A percentile compares a stretch with the other conserved stretches of the same genome.
Evolutionary conservation across 352 stramenopile species (phyloP).

Genomic region (Phytophthora colocasiae): DNA sequence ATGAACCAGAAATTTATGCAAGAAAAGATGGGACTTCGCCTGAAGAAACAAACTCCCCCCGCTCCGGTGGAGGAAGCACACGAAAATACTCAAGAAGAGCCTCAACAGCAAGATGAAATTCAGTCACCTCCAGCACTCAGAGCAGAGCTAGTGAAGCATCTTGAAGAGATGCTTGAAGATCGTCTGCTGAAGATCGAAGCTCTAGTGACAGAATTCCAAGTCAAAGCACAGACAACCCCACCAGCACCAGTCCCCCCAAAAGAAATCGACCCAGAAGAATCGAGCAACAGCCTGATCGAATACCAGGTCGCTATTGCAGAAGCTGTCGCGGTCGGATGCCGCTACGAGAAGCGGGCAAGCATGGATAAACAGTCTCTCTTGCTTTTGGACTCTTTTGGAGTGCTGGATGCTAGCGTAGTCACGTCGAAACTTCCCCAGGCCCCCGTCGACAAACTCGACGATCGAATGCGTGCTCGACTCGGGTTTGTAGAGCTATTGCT

Average conservation of each 20-base stretch:
- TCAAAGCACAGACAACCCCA: background rate
- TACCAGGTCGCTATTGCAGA: conserved; percentile 35
- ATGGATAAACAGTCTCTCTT: conserved; percentile 2
- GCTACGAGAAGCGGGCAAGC: conserved; percentile 16
- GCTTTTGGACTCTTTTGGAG: conserved; percentile 24
- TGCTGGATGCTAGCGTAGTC: conserved; percentile 16
- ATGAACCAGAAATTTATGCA: conserved; percentile 61
- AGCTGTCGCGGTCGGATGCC: conserved; percentile 32
- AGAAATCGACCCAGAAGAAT: background rate
- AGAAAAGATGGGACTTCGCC: conserved; percentile 53
- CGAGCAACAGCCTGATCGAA: background rate
- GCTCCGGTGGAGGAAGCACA: background rate
- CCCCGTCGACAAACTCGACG: conserved; percentile 26
- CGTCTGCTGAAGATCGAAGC: conserved; percentile 35
- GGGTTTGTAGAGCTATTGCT: conserved; percentile 48
- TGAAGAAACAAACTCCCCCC: conserved; percentile 40
- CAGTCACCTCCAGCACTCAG: conserved; percentile 4
- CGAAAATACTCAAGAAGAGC: background rate
- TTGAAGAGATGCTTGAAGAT: conserved; percentile 37
- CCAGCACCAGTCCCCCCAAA: background rate
- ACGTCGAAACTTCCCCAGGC: conserved; percentile 1
- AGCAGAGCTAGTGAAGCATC: conserved; percentile 16
- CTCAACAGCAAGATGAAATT: conserved; percentile 3
- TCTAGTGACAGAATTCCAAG: conserved; percentile 26
- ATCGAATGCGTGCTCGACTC: conserved; percentile 36